Conservation (phyloP, 139 green algal genomes). For the Eudorina sp. region DNA sequence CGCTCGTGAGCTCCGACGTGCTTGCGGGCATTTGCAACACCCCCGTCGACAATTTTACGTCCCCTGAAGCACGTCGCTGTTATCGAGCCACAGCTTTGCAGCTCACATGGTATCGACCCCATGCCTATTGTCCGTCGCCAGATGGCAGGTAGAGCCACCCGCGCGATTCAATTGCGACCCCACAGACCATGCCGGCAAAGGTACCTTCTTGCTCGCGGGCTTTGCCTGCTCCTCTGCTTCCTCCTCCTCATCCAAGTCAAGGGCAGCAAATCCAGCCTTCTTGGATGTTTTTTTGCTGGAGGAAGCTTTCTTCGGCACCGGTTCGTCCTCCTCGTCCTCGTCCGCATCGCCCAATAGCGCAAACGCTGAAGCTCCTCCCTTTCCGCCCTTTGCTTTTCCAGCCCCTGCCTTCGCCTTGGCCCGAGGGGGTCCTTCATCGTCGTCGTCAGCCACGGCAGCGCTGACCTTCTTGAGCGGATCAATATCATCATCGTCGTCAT, state of each 20-base stretch:
- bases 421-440: slow-evolving; percentile 54
- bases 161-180: slow-evolving; percentile 20
- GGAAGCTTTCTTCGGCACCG: slow-evolving; percentile 7
- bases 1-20: too few species aligned
- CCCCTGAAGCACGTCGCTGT: too few species aligned
- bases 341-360: slow-evolving; percentile 66
- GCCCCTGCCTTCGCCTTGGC: slow-evolving; percentile 66
- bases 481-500: slow-evolving; percentile 73
- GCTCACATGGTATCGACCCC: too few species aligned
- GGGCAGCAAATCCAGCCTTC: slow-evolving; percentile 57
- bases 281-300: slow-evolving; percentile 11
- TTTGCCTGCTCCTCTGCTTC: slow-evolving; percentile 55
- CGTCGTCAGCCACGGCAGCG: slow-evolving; percentile 37
- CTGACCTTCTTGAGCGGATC: slow-evolving; percentile 37
- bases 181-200: slow-evolving; percentile 11
- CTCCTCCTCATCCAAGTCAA: slow-evolving; percentile 51
- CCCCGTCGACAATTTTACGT: too few species aligned
- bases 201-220: slow-evolving; percentile 34
- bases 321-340: slow-evolving; percentile 57
- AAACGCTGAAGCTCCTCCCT: slow-evolving; percentile 60
- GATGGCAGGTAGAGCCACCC: too few species aligned
- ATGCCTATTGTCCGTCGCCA: too few species aligned
- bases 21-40: too few species aligned
- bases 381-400: slow-evolving; percentile 55
- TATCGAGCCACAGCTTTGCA: too few species aligned